phyloP scores from a whole-genome alignment of 2,329 filamentous ascomycete genomes.

The Penicillium sp. region DNA sequence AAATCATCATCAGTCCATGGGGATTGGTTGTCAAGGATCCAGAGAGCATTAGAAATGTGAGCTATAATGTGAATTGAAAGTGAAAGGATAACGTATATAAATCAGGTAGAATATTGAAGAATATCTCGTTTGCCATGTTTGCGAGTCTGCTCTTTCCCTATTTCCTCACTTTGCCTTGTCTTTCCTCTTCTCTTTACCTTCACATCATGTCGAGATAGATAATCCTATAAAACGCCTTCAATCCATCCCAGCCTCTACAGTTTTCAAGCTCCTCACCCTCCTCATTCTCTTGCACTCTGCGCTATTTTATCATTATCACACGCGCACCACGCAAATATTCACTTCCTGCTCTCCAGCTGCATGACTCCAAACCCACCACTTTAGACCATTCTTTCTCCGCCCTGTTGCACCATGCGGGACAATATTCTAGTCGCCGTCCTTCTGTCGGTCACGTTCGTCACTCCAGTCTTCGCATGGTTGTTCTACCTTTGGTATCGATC shows the following conservation, averaged over 20 bases:
- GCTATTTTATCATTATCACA: not conserved
- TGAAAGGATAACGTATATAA: not conserved
- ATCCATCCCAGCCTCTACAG: not conserved
- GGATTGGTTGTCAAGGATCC: slow-evolving; percentile 27
- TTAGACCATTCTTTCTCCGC: not conserved
- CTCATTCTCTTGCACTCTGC: not conserved
- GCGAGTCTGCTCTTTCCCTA: not conserved
- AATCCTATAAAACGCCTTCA: not conserved
- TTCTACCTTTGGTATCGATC: slow-evolving; percentile 7
- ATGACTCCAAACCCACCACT: not conserved
- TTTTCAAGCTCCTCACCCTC: too few relatives aligned
- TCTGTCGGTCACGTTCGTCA: slow-evolving; percentile 3
- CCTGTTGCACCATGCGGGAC: slow-evolving; percentile 8
- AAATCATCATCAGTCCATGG: slow-evolving; percentile 23
- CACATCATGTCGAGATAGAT: not conserved
- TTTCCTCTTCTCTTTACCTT: not conserved
- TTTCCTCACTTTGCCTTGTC: not conserved
- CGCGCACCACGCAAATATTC: not conserved
- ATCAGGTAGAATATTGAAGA: not conserved
- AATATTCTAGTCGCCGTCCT: slow-evolving; percentile 13
- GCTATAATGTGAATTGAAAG: not conserved
- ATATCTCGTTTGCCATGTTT: not conserved
- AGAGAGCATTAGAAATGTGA: slow-evolving; percentile 15
- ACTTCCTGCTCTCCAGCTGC: not conserved
- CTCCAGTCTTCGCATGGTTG: slow-evolving; percentile 1